These are phyloP conservation scores for Cucurbitaria berberidis DNA, from an alignment of 2,329 filamentous ascomycete species.

Conservation along the genomic window DNA sequence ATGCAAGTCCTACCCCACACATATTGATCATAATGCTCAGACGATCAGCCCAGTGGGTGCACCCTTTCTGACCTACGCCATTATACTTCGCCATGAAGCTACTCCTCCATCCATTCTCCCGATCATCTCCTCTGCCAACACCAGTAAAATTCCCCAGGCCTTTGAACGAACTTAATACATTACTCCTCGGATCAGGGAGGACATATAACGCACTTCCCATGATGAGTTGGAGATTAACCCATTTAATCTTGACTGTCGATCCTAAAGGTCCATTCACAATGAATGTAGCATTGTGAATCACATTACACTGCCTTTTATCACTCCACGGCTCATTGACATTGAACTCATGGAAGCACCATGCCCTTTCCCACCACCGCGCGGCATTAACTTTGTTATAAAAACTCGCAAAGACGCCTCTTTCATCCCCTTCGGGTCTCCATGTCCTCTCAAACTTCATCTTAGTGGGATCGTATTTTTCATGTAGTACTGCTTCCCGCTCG, in stretches of 20 bases:
- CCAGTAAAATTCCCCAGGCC: conserved; percentile 3
- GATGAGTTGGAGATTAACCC: conserved; percentile 11
- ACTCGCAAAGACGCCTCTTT: neutral
- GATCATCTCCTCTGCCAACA: neutral
- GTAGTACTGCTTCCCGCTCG: conserved; percentile 6
- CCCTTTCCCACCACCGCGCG: conserved; percentile 21
- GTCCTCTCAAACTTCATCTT: neutral
- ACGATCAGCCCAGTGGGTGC: conserved; percentile 11
- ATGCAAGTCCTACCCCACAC: conserved; percentile 18
- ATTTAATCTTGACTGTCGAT: conserved; percentile 19
- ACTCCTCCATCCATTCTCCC: conserved; percentile 1
- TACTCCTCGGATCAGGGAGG: neutral
- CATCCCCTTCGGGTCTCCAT: neutral
- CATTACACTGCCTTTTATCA: conserved; percentile 10
- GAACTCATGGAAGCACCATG: conserved; percentile 27
- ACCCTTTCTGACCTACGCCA: conserved; percentile 12
- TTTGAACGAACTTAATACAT: neutral
- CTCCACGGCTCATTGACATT: conserved; percentile 21
- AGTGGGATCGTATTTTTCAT: conserved; percentile 2
- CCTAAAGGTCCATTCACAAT: conserved; percentile 16
- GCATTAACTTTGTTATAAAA: conserved; percentile 12
- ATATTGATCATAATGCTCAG: conserved; percentile 24
- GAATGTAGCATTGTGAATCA: conserved; percentile 19
- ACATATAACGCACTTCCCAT: conserved; percentile 3
- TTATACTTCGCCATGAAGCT: conserved; percentile 22